These are phyloP conservation scores for Alternaria ethzedia DNA, from an alignment of 2,329 filamentous ascomycete genomes.

Conservation along the genomic window DNA sequence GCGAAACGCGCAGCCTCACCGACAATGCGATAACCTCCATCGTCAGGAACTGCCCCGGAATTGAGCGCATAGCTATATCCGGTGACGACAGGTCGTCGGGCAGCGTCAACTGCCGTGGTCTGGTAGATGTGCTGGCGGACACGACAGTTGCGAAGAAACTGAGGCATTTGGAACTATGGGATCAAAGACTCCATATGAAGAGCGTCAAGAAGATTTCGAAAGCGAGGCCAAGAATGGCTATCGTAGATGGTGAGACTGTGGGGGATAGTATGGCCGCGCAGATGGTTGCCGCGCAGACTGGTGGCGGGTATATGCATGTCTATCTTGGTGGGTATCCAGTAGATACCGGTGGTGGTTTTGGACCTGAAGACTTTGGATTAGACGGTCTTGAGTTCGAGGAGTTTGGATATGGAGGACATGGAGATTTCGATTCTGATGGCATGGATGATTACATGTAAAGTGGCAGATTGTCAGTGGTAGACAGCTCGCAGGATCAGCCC, in stretches of 20 bases:
- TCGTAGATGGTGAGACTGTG: background rate
- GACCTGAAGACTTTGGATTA: too few species aligned
- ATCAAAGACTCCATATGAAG: rapidly evolving
- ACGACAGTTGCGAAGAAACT: background rate
- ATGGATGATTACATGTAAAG: too few species aligned
- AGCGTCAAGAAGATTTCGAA: background rate
- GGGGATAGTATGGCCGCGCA: background rate
- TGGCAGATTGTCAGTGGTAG: background rate
- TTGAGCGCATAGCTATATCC: background rate
- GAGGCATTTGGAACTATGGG: background rate
- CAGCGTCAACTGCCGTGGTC: background rate
- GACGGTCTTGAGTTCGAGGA: too few species aligned
- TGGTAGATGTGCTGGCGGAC: background rate
- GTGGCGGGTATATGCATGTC: rapidly evolving
- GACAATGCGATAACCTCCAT: rapidly evolving
- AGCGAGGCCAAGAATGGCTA: background rate
- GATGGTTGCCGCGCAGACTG: background rate
- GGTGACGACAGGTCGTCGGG: background rate
- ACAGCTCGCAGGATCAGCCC: background rate
- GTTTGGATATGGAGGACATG: too few species aligned
- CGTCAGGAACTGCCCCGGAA: background rate
- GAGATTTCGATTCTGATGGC: too few species aligned
- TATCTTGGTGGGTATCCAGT: background rate
- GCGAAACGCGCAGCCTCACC: background rate
- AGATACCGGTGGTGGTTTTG: too few species aligned